Percentiles rank a stretch among this genome's conserved stretches.
Conservation (phyloP, 2,329 filamentous ascomycete genomes). For the Penicillium sp. region DNA sequence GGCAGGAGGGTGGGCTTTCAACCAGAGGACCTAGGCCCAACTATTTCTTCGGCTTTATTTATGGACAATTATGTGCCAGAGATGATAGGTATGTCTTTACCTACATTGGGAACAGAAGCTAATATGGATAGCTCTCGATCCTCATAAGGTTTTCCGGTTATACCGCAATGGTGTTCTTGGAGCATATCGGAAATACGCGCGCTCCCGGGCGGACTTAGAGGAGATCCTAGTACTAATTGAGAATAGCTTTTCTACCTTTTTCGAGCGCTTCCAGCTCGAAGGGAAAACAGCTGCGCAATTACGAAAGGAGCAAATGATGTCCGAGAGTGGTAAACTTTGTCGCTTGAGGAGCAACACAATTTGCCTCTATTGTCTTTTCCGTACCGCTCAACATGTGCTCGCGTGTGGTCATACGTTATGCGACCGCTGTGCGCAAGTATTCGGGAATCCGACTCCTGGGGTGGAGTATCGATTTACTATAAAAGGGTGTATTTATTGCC, state of each 20-base stretch:
- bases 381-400: constrained; percentile 16
- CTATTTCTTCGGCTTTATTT: constrained; percentile 15
- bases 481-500: constrained; percentile 17
- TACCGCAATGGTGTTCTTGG: constrained; percentile 3
- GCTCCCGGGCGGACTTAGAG: no score
- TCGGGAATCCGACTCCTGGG: constrained; percentile 8
- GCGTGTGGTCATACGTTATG: constrained; percentile 21
- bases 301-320: constrained; percentile 5
- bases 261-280: not conserved
- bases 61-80: constrained; percentile 25
- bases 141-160: constrained; percentile 6
- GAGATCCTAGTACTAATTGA: not conserved
- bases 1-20: constrained; percentile 3
- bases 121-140: constrained; percentile 1
- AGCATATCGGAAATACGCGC: not conserved
- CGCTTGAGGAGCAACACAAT: constrained; percentile 17
- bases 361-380: constrained; percentile 23
- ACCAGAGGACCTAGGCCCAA: constrained; percentile 4
- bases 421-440: constrained; percentile 21
- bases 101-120: not conserved
- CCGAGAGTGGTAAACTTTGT: constrained; percentile 12
- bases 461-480: constrained; percentile 21
- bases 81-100: constrained; percentile 10
- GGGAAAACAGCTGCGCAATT: not conserved
- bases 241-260: not conserved